A percentile compares a stretch with the other conserved stretches of the same genome.
phyloP scores from a whole-genome alignment of 805 yeast species.

The Suhomyces xylopsoci region DNA sequence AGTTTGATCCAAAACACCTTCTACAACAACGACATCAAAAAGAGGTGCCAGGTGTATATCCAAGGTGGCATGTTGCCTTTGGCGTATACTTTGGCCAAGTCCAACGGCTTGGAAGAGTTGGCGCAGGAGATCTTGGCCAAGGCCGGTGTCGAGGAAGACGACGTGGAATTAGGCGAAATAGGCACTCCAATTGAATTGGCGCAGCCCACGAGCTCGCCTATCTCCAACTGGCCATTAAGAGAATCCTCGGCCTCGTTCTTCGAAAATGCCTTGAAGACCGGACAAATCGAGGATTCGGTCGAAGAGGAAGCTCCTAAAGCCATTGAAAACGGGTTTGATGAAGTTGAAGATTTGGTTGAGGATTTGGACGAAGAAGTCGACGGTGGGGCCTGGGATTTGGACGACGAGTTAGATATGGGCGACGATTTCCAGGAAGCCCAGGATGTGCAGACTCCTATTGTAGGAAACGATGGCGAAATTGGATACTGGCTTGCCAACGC shows the following conservation, averaged over 20 bases:
- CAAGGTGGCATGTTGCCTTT: conserved; percentile 80
- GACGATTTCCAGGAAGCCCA: conserved; percentile 29
- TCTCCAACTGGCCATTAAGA: conserved; percentile 79
- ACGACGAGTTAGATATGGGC: conserved; percentile 69
- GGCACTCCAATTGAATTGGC: conserved; percentile 44
- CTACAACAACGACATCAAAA: conserved; percentile 69
- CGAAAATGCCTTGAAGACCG: conserved; percentile 72
- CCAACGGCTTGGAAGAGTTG: conserved; percentile 73
- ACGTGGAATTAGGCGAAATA: conserved; percentile 60
- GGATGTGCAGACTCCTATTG: conserved; percentile 14
- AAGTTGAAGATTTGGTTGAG: conserved; percentile 26
- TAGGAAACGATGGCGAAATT: conserved; percentile 54
- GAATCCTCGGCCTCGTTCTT: conserved; percentile 72
- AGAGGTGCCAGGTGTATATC: conserved; percentile 69
- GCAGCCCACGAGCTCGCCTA: conserved; percentile 44
- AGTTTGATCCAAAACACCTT: conserved; percentile 81
- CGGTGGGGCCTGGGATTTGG: conserved; percentile 80
- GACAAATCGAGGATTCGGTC: conserved; percentile 67
- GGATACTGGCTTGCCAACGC: conserved; percentile 86
- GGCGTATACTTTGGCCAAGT: conserved; percentile 89
- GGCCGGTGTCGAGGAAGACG: conserved; percentile 60
- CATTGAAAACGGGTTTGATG: conserved; percentile 10
- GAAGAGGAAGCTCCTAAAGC: conserved; percentile 33
- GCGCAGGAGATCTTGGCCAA: conserved; percentile 71
- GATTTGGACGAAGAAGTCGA: conserved; percentile 44